phyloP scores from a whole-genome alignment of 495 filamentous ascomycete genomes.

The Penicillium nucicola region DNA sequence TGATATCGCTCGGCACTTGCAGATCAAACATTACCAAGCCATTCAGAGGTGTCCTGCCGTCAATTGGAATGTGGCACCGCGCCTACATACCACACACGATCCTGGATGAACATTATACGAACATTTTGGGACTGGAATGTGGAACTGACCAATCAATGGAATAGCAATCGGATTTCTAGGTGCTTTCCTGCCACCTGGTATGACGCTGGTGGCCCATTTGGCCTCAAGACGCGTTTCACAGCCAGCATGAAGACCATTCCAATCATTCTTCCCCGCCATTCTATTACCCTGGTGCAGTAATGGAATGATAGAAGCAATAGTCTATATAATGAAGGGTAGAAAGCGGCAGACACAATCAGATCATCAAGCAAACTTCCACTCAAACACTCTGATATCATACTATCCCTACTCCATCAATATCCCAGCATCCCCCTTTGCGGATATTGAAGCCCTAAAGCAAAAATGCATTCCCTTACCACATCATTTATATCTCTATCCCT shows the following conservation, averaged over 20 bases:
- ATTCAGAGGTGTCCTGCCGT: conserved; percentile 13
- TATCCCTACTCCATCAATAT: neutral
- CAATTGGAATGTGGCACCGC: conserved; percentile 18
- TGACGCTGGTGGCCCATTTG: conserved; percentile 14
- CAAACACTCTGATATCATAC: too few species aligned
- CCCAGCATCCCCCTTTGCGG: neutral
- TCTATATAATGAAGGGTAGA: conserved; percentile 13
- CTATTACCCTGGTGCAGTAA: conserved; percentile 4
- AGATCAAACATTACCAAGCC: conserved; percentile 2
- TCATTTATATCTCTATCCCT: conserved; percentile 19
- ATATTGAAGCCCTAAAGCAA: neutral
- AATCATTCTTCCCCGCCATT: conserved; percentile 26
- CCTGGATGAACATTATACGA: conserved; percentile 14
- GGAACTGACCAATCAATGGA: conserved; percentile 4
- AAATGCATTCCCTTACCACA: conserved; percentile 19
- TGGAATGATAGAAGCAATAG: conserved; percentile 6
- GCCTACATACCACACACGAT: conserved; percentile 13
- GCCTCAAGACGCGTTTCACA: conserved; percentile 12
- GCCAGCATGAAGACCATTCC: conserved; percentile 11
- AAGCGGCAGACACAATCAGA: neutral
- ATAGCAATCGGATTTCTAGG: neutral
- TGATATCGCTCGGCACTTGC: neutral
- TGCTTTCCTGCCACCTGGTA: conserved; percentile 20
- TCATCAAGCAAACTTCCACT: neutral
- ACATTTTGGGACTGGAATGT: conserved; percentile 20